A percentile compares a stretch with the other conserved stretches of the same genome.
These are phyloP conservation scores for Xylariaceae sp. DNA, from an alignment of 2,329 filamentous ascomycete species.

Conservation along the genomic window DNA sequence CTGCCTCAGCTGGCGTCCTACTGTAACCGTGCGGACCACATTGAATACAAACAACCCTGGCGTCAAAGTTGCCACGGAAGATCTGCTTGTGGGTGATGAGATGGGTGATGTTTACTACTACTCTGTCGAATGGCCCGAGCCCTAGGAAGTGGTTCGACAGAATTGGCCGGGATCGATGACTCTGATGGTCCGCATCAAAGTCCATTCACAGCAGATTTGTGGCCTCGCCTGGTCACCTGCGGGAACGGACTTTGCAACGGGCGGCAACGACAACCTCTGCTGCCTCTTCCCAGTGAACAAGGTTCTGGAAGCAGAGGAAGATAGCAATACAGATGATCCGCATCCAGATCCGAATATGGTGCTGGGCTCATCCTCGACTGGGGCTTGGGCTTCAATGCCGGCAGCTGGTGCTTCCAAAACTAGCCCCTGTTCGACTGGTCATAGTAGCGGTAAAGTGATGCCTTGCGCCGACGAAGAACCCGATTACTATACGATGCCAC, in stretches of 20 bases:
- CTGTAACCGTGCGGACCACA: slow-evolving; percentile 46
- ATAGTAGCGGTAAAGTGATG: background rate
- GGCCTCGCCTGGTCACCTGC: slow-evolving; percentile 82
- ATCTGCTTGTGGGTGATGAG: slow-evolving; percentile 82
- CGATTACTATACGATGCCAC: slow-evolving; percentile 14
- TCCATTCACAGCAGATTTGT: slow-evolving; percentile 87
- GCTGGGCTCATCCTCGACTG: background rate
- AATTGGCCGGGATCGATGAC: slow-evolving; percentile 74
- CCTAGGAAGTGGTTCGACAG: slow-evolving; percentile 56
- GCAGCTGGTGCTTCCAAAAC: background rate
- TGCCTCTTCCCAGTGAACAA: slow-evolving; percentile 68
- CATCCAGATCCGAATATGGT: background rate
- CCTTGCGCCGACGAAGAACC: background rate
- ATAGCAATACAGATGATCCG: background rate
- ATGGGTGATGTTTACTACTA: slow-evolving; percentile 81
- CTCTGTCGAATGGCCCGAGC: slow-evolving; percentile 73
- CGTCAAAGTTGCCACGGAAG: slow-evolving; percentile 62
- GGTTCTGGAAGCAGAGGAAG: slow-evolving; percentile 37
- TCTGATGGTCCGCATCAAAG: slow-evolving; percentile 67
- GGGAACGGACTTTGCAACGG: slow-evolving; percentile 73
- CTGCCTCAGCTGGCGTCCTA: slow-evolving; percentile 76
- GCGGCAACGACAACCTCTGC: slow-evolving; percentile 88
- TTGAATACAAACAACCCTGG: slow-evolving; percentile 43
- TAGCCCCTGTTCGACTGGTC: background rate
- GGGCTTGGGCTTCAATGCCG: background rate